phyloP scores from a whole-genome alignment of 176 grass and related monocot species.

The Aegilops speltoides region DNA sequence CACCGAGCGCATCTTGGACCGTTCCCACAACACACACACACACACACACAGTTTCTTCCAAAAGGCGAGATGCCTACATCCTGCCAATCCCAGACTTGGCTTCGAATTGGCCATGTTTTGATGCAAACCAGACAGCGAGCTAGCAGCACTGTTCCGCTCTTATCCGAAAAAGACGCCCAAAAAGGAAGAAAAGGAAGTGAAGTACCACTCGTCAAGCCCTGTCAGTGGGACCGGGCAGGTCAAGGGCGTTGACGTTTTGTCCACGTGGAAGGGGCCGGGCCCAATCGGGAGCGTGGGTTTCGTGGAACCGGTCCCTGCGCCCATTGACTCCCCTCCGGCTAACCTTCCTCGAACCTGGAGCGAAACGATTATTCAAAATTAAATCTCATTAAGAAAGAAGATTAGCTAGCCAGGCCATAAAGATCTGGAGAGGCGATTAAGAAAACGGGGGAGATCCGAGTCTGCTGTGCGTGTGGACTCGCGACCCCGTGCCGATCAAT shows the following conservation, averaged over 20 bases:
- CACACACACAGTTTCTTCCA: background rate
- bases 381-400: background rate
- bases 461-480: background rate
- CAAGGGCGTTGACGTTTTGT: slow-evolving; percentile 51
- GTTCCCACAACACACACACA: background rate
- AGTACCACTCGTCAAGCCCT: background rate
- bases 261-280: slow-evolving; percentile 55
- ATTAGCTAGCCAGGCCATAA: background rate
- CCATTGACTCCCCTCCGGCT: background rate
- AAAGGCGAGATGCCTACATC: background rate
- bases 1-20: background rate
- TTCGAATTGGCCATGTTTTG: background rate
- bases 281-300: slow-evolving; percentile 51
- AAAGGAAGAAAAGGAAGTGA: background rate
- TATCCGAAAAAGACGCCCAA: slow-evolving; percentile 1
- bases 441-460: slow-evolving; percentile 16
- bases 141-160: background rate
- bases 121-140: background rate
- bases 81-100: background rate
- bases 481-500: background rate
- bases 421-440: background rate
- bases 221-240: slow-evolving; percentile 11
- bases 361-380: background rate
- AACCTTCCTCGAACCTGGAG: background rate
- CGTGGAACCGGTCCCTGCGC: slow-evolving; percentile 28